phyloP scores from a whole-genome alignment of 179 eudicot genomes.

The Silene noctiflora region DNA sequence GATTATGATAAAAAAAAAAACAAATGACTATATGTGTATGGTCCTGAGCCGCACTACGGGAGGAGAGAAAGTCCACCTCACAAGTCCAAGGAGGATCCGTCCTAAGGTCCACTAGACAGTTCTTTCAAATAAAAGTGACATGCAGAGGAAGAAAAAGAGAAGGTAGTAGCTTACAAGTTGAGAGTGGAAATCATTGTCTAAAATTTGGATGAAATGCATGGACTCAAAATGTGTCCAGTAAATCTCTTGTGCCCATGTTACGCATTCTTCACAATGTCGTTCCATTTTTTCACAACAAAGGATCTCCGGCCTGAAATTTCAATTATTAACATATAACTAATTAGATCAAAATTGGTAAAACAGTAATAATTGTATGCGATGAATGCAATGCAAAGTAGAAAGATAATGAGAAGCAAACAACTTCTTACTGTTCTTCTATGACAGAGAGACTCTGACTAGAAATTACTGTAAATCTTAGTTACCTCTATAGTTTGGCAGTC shows the following conservation, averaged over 20 bases:
- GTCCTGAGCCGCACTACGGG: too few species aligned
- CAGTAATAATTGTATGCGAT: not conserved
- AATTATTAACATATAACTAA: not conserved
- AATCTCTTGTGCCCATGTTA: slow-evolving; percentile 35
- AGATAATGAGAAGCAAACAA: not conserved
- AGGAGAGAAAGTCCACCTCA: not conserved
- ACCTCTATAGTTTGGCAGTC: too few species aligned
- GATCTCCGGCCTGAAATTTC: not conserved
- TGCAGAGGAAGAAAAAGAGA: slow-evolving; percentile 1
- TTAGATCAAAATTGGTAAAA: too few species aligned
- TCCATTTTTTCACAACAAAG: slow-evolving; percentile 28
- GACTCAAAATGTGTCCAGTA: slow-evolving; percentile 49
- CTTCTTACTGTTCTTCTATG: not conserved
- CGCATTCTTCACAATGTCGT: slow-evolving; percentile 35
- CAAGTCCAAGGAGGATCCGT: not conserved
- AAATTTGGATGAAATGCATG: slow-evolving; percentile 43
- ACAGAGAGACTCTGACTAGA: not conserved
- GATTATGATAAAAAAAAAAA: too few species aligned
- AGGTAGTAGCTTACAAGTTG: slow-evolving; percentile 41
- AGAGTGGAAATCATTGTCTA: slow-evolving; percentile 32
- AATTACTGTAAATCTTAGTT: not conserved
- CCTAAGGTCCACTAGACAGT: not conserved
- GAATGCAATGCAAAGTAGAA: not conserved
- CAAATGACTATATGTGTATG: too few species aligned
- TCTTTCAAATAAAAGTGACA: slow-evolving; percentile 3